Evolutionary conservation across 805 yeast genomes (phyloP).

Genomic region (Monosporozyma solicola): DNA sequence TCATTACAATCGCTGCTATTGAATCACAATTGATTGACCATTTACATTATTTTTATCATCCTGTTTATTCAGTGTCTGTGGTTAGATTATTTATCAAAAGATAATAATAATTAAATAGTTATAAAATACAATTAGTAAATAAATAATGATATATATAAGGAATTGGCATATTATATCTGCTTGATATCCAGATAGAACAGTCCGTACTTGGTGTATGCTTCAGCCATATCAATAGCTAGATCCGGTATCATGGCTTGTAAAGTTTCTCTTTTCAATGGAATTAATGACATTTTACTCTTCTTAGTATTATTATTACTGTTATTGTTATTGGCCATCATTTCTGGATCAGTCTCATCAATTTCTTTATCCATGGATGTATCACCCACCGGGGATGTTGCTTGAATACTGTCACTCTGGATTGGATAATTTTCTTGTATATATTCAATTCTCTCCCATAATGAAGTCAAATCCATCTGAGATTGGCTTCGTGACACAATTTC

Average conservation of each 20-base stretch:
- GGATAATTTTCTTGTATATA: background rate
- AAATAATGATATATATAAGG: background rate
- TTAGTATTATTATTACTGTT: background rate
- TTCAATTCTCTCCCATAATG: background rate
- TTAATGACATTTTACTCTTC: background rate
- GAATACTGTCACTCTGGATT: background rate
- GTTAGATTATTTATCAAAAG: background rate
- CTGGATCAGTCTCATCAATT: background rate
- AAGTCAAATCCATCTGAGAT: background rate
- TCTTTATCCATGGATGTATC: background rate
- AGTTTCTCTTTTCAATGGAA: background rate
- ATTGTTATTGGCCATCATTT: background rate
- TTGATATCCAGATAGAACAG: background rate
- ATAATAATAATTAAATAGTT: background rate
- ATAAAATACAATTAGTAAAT: background rate
- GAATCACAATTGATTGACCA: too few relatives aligned
- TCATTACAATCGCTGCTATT: too few relatives aligned
- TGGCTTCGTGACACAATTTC: background rate
- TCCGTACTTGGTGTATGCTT: background rate
- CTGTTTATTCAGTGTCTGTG: too few relatives aligned
- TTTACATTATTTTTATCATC: too few relatives aligned
- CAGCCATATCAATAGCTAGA: background rate
- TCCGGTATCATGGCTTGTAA: background rate
- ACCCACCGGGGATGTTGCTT: background rate
- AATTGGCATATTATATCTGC: background rate